A percentile compares a stretch with the other conserved stretches of the same genome.
Conservation (phyloP, 225 moss, liverwort and hornwort genomes). For the Marchantia polymorpha region DNA sequence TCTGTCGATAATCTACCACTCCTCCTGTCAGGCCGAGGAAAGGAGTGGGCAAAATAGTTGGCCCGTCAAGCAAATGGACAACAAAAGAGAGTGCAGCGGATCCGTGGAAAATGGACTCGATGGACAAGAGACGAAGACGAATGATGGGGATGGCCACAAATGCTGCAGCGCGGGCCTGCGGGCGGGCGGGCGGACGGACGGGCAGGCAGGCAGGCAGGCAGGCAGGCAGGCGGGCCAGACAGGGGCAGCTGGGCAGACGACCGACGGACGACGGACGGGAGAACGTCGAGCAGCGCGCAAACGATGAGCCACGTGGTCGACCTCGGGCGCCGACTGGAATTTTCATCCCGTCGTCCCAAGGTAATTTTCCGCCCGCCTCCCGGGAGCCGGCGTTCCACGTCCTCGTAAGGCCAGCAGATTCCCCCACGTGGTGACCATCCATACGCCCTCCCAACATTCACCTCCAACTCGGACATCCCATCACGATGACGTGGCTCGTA, state of each 20-base stretch:
- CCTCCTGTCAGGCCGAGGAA: not conserved
- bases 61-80: slow-evolving; percentile 11
- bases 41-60: slow-evolving; percentile 9
- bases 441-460: not conserved
- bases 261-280: not conserved
- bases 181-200: slow-evolving; percentile 2
- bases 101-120: slow-evolving; percentile 23
- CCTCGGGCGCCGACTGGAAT: not conserved
- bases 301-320: not conserved
- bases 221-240: not conserved
- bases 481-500: not conserved
- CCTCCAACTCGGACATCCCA: not conserved
- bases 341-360: not conserved
- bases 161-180: slow-evolving; percentile 14
- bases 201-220: not conserved
- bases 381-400: not conserved
- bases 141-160: slow-evolving; percentile 4
- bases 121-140: slow-evolving; percentile 6
- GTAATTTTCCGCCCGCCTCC: not conserved
- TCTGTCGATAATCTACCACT: slow-evolving; percentile 12
- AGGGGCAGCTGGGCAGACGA: slow-evolving; percentile 1
- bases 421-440: not conserved
- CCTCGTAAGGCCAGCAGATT: not conserved
- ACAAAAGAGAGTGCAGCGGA: slow-evolving; percentile 1
- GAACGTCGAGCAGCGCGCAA: slow-evolving; percentile 17